Conservation (phyloP, 2,329 filamentous ascomycete species). For the Talaromyces sp. region DNA sequence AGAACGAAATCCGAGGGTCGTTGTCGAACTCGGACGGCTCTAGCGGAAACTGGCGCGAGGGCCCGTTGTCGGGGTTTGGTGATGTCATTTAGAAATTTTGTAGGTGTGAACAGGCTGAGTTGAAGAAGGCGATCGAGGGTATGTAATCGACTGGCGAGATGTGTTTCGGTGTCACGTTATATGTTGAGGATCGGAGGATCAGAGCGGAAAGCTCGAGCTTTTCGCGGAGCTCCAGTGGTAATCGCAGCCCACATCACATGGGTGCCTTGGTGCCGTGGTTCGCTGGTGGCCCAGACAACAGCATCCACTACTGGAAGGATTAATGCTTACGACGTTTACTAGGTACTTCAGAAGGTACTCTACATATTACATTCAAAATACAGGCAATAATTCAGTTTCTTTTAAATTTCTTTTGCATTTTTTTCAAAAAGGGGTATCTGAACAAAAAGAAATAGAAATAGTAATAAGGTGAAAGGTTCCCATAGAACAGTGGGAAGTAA, state of each 20-base stretch:
- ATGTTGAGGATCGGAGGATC: background rate
- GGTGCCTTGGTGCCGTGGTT: slow-evolving; percentile 5
- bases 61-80: slow-evolving; percentile 18
- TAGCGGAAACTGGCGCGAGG: slow-evolving; percentile 48
- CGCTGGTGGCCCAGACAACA: background rate
- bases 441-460: background rate
- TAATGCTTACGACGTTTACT: background rate
- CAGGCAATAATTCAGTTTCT: too few relatives aligned
- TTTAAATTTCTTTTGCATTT: background rate
- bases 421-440: slow-evolving; percentile 18
- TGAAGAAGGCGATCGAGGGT: background rate
- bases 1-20: slow-evolving; percentile 84
- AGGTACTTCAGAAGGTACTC: too few relatives aligned
- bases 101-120: background rate
- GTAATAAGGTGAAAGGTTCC: background rate
- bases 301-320: background rate
- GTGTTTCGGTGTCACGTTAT: background rate
- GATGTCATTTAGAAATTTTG: slow-evolving; percentile 25
- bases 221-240: slow-evolving; percentile 1
- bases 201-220: slow-evolving; percentile 14
- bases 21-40: slow-evolving; percentile 70
- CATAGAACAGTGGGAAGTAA: background rate
- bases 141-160: background rate
- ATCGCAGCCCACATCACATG: slow-evolving; percentile 11
- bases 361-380: too few relatives aligned